Evolutionary conservation across 2,329 filamentous ascomycete species (phyloP).

Genomic region (Aspergillus sp.): DNA sequence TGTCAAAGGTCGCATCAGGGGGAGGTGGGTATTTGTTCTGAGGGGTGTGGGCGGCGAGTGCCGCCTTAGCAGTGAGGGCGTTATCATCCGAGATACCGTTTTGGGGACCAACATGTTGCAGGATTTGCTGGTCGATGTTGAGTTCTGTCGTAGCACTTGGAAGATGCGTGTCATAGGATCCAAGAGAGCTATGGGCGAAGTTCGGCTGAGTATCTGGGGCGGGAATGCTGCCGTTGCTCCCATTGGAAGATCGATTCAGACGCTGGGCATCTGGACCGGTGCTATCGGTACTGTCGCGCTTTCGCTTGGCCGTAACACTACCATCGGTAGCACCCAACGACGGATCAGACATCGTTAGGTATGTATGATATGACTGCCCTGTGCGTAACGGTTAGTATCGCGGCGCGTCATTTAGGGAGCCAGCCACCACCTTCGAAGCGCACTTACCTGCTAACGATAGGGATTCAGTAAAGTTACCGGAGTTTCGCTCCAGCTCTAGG

Average conservation of each 20-base stretch:
- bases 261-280: constrained; percentile 44
- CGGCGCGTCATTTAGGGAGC: not conserved
- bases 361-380: not conserved
- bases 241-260: constrained; percentile 44
- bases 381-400: not conserved
- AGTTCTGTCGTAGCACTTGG: constrained; percentile 40
- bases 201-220: constrained; percentile 35
- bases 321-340: constrained; percentile 40
- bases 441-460: not conserved
- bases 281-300: constrained; percentile 44
- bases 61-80: constrained; percentile 50
- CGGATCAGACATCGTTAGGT: constrained; percentile 41
- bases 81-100: constrained; percentile 55
- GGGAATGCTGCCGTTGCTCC: constrained; percentile 42
- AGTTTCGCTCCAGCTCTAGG: not conserved
- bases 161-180: constrained; percentile 42
- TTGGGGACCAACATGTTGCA: constrained; percentile 54
- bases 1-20: constrained; percentile 43
- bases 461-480: not conserved
- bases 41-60: constrained; percentile 47
- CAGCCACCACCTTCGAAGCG: not conserved
- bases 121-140: constrained; percentile 49
- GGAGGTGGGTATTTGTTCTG: constrained; percentile 49
- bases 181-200: constrained; percentile 37
- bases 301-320: constrained; percentile 40